These are phyloP conservation scores for Oryza coarctata DNA, from an alignment of 176 grass and related monocot genomes.

Conservation along the genomic window DNA sequence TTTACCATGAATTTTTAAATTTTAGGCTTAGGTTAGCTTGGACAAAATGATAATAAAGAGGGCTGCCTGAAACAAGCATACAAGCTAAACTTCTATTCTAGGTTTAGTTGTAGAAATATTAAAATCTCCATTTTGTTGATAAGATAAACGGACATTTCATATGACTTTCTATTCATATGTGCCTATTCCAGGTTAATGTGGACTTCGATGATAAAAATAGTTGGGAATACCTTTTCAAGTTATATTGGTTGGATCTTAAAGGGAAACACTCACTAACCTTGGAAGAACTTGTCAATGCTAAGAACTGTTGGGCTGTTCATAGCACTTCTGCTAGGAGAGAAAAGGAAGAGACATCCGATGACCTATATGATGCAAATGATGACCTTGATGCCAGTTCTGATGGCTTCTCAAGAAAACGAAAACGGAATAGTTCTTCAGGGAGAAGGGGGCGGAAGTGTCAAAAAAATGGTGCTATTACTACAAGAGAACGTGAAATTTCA, in stretches of 20 bases:
- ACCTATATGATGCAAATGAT: conserved; percentile 73
- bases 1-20: neutral
- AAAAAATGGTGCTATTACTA: conserved; percentile 35
- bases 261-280: conserved; percentile 68
- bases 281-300: conserved; percentile 75
- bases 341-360: conserved; percentile 80
- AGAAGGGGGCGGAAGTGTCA: conserved; percentile 67
- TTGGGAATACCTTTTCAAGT: conserved; percentile 99
- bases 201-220: conserved; percentile 97
- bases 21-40: conserved; percentile 8
- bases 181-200: conserved; percentile 55
- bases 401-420: conserved; percentile 45
- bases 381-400: conserved; percentile 77
- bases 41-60: neutral
- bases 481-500: conserved; percentile 43
- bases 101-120: conserved; percentile 1
- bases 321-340: conserved; percentile 44
- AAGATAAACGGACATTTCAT: conserved; percentile 1
- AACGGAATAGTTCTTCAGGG: conserved; percentile 40
- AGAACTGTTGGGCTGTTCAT: conserved; percentile 57
- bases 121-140: conserved; percentile 25
- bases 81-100: conserved; percentile 15
- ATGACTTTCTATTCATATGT: conserved; percentile 8
- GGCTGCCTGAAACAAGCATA: neutral
- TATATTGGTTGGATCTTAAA: conserved; percentile 97